A percentile compares a stretch with the other conserved stretches of the same genome.
phyloP scores from a whole-genome alignment of 192 early-diverging fungal species.

The Gamsiella multidivaricata region DNA sequence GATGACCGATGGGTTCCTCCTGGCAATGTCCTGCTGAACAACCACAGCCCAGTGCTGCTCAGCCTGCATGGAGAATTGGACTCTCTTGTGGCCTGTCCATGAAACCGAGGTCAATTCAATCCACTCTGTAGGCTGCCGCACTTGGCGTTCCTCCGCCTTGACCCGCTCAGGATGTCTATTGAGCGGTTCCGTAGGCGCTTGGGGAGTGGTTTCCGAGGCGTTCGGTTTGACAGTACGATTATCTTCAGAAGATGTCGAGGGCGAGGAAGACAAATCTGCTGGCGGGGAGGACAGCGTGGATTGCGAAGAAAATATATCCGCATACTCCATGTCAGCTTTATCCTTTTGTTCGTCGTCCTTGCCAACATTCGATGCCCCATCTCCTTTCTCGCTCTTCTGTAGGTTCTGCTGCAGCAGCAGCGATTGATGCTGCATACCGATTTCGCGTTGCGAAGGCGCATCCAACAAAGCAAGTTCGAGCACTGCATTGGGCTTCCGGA shows the following conservation, averaged over 20 bases:
- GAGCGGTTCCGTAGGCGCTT: not conserved
- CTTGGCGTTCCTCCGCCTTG: not conserved
- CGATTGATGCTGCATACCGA: not conserved
- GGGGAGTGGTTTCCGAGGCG: not conserved
- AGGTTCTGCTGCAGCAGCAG: not conserved
- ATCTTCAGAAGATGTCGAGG: not conserved
- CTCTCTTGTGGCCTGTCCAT: slow-evolving; percentile 12
- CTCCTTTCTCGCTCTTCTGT: not conserved
- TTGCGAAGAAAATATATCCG: slow-evolving; percentile 1
- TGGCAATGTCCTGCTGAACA: slow-evolving; percentile 9
- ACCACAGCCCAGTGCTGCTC: slow-evolving; percentile 15
- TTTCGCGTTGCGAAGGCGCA: not conserved
- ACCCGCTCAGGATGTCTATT: too few relatives aligned
- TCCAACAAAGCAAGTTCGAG: slow-evolving; percentile 3
- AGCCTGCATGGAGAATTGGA: slow-evolving; percentile 15
- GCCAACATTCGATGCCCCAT: too few relatives aligned
- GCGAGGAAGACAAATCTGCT: not conserved
- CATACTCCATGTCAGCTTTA: too few relatives aligned
- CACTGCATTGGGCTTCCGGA: slow-evolving; percentile 6
- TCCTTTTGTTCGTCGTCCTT: not conserved
- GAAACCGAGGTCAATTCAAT: slow-evolving; percentile 29
- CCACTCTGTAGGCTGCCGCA: slow-evolving; percentile 10
- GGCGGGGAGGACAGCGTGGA: slow-evolving; percentile 24
- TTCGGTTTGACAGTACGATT: not conserved
- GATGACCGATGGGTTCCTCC: not conserved